Conservation (phyloP, 2,329 filamentous ascomycete genomes). For the Diaporthe citrichinensis region DNA sequence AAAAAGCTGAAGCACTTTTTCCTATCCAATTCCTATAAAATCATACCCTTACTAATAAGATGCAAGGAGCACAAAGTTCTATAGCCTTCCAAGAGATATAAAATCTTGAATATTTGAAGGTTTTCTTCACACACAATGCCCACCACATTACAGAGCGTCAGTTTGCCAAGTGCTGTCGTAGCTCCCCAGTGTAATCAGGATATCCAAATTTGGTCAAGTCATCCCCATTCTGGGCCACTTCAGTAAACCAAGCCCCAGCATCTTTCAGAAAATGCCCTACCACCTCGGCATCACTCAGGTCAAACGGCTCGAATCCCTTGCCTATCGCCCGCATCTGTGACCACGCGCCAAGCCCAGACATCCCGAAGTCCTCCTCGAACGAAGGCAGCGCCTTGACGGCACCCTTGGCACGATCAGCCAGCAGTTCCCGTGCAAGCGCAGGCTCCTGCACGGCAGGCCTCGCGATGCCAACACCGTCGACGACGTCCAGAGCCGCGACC, state of each 20-base stretch:
- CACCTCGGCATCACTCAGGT: conserved; percentile 23
- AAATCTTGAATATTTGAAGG: background rate
- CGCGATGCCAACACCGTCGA: conserved; percentile 73
- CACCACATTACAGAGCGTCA: background rate
- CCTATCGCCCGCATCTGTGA: conserved; percentile 25
- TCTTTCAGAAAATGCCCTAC: conserved; percentile 12
- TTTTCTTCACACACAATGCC: too few relatives aligned
- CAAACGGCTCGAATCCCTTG: conserved; percentile 27
- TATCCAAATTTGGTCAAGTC: conserved; percentile 15
- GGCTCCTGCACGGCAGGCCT: conserved; percentile 53
- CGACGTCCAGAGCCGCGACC: conserved; percentile 67
- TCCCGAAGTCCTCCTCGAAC: background rate
- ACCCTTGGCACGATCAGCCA: conserved; percentile 44
- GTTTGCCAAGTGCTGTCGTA: background rate
- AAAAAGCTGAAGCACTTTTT: too few relatives aligned
- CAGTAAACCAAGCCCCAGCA: background rate
- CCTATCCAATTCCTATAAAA: too few relatives aligned
- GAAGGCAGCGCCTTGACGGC: conserved; percentile 26
- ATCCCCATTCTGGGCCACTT: conserved; percentile 8
- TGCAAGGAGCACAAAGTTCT: too few relatives aligned
- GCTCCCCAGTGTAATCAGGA: conserved; percentile 17
- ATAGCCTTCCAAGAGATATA: too few relatives aligned
- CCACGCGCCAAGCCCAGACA: conserved; percentile 8
- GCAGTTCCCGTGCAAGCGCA: conserved; percentile 49
- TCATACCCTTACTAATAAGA: too few relatives aligned